Evolutionary conservation across 768 basidiomycete species (phyloP).

Genomic region (Suillus plorans): DNA sequence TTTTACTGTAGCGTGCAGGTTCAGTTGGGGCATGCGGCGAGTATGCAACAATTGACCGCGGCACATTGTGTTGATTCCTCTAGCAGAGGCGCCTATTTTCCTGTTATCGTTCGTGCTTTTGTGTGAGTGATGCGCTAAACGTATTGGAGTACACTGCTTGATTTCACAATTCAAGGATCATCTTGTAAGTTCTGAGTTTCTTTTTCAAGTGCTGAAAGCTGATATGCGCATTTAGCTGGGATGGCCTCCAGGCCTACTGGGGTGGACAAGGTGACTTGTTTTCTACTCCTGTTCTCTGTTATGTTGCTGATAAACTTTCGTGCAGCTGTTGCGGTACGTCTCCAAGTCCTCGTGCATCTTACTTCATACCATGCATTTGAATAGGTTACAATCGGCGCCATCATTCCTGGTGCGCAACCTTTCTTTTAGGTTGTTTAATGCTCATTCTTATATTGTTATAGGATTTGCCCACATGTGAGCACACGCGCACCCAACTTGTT

Average conservation of each 20-base stretch:
- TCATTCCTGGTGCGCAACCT: neutral
- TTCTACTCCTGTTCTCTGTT: neutral
- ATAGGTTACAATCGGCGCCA: neutral
- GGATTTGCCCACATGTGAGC: neutral
- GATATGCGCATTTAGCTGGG: slow-evolving; percentile 13
- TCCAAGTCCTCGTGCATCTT: neutral
- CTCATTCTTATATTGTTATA: neutral
- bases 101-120: neutral
- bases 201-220: neutral
- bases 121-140: neutral
- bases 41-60: too few relatives aligned
- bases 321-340: neutral
- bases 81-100: slow-evolving; percentile 1
- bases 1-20: slow-evolving; percentile 19
- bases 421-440: neutral
- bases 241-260: slow-evolving; percentile 22
- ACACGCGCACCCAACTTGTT: neutral
- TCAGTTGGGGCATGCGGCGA: slow-evolving; percentile 20
- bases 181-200: neutral
- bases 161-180: neutral
- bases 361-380: neutral
- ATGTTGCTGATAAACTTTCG: neutral
- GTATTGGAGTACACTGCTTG: neutral
- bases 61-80: neutral
- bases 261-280: slow-evolving; percentile 18